Evolutionary conservation across 441 rosid genomes (phyloP).

Genomic region (Adansonia grandidieri): DNA sequence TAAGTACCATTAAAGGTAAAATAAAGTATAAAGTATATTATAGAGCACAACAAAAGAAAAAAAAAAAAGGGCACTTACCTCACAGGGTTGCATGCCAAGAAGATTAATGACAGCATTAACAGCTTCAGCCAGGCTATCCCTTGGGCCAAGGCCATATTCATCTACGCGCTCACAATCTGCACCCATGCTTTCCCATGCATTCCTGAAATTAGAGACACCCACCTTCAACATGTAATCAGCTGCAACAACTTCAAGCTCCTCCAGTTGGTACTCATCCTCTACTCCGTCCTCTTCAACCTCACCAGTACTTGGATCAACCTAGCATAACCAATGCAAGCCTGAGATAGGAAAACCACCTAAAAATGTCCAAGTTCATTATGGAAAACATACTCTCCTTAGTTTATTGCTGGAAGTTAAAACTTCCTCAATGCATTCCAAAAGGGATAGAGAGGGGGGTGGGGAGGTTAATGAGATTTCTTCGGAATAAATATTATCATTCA

Average conservation of each 20-base stretch:
- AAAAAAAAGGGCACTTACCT: conserved; percentile 51
- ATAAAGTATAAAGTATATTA: neutral
- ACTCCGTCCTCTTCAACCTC: conserved; percentile 95
- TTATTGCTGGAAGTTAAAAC: neutral
- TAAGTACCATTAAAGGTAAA: neutral
- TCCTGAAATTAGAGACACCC: conserved; percentile 83
- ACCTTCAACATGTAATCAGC: conserved; percentile 90
- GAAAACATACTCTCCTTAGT: neutral
- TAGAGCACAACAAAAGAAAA: neutral
- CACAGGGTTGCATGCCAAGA: conserved; percentile 99
- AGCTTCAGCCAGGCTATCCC: conserved; percentile 86
- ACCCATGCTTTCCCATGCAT: conserved; percentile 94
- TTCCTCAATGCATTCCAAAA: neutral
- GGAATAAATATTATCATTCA: neutral
- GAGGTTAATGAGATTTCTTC: neutral
- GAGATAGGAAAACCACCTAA: neutral
- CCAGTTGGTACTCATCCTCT: conserved; percentile 97
- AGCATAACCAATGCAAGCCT: conserved; percentile 23
- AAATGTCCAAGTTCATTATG: neutral
- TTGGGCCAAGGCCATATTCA: conserved; percentile 93
- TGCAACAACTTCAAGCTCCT: conserved; percentile 88
- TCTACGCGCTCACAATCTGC: conserved; percentile 75
- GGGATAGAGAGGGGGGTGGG: neutral
- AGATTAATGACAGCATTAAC: conserved; percentile 79
- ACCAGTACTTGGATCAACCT: conserved; percentile 92